phyloP scores from a whole-genome alignment of 345 rosid genomes.

The Gossypium rotundifolium region DNA sequence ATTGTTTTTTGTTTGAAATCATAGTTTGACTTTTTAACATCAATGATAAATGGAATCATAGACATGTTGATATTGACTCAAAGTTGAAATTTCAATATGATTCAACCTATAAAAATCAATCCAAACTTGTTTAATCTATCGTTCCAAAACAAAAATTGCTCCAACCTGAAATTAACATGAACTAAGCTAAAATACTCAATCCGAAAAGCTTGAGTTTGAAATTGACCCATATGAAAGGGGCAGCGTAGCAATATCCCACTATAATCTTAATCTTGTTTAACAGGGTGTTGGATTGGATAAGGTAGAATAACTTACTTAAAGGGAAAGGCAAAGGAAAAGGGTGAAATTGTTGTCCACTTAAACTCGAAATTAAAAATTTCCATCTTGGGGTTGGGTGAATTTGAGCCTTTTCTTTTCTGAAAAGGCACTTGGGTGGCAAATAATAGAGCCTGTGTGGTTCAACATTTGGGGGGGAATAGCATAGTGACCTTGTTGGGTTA shows the following conservation, averaged over 20 bases:
- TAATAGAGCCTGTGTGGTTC: background rate
- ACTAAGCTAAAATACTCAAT: too few relatives aligned
- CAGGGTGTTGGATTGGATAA: constrained; percentile 13
- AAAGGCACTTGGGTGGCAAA: constrained; percentile 12
- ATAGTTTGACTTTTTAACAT: too few relatives aligned
- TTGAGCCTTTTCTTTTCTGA: background rate
- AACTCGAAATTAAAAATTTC: background rate
- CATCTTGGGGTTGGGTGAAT: background rate
- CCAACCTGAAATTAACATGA: too few relatives aligned
- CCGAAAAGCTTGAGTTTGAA: too few relatives aligned
- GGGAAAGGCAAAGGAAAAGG: constrained; percentile 1
- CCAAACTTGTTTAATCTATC: too few relatives aligned
- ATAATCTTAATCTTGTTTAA: background rate
- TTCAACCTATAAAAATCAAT: too few relatives aligned
- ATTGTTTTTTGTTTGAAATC: too few relatives aligned
- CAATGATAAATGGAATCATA: too few relatives aligned
- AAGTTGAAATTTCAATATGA: too few relatives aligned
- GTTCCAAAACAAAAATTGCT: too few relatives aligned
- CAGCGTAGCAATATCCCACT: background rate
- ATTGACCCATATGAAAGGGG: background rate
- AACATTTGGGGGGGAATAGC: background rate
- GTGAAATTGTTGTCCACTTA: constrained; percentile 2
- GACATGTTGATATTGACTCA: too few relatives aligned
- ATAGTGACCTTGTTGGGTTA: background rate
- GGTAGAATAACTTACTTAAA: constrained; percentile 1